Evolutionary conservation across 2,329 filamentous ascomycete species (phyloP).

Genomic region (Ophiosphaerella herpotricha): DNA sequence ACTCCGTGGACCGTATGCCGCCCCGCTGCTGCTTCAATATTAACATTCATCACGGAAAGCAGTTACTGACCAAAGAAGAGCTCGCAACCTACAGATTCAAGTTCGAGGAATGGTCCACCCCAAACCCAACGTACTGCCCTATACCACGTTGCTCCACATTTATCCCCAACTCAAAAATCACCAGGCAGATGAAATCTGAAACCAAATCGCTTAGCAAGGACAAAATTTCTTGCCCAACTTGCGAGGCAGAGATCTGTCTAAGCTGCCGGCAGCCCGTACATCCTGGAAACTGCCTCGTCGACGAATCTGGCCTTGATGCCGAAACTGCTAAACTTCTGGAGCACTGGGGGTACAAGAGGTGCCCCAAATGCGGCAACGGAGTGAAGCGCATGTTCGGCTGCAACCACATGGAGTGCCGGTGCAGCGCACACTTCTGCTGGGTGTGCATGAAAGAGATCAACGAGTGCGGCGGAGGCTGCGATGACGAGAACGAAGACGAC

Average conservation of each 20-base stretch:
- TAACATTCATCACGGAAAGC: slow-evolving; percentile 47
- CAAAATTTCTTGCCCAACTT: slow-evolving; percentile 50
- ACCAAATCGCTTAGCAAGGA: slow-evolving; percentile 10
- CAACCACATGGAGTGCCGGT: slow-evolving; percentile 54
- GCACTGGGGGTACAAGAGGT: slow-evolving; percentile 55
- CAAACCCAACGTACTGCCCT: slow-evolving; percentile 56
- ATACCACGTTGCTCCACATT: slow-evolving; percentile 55
- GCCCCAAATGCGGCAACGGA: slow-evolving; percentile 55
- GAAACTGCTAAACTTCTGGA: slow-evolving; percentile 46
- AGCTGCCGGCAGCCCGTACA: slow-evolving; percentile 52
- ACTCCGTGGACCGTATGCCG: slow-evolving; percentile 50
- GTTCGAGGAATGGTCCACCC: slow-evolving; percentile 55
- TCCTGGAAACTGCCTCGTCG: slow-evolving; percentile 40
- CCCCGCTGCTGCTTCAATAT: slow-evolving; percentile 53
- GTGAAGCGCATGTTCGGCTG: slow-evolving; percentile 57
- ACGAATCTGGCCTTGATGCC: slow-evolving; percentile 40
- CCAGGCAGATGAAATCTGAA: slow-evolving; percentile 10
- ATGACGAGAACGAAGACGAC: slow-evolving; percentile 28
- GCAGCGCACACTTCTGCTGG: slow-evolving; percentile 59
- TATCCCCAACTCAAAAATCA: slow-evolving; percentile 42
- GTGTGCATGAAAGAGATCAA: slow-evolving; percentile 45
- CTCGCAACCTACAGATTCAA: slow-evolving; percentile 46
- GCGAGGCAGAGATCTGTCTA: slow-evolving; percentile 49
- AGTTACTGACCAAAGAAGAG: slow-evolving; percentile 44
- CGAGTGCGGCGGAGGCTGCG: slow-evolving; percentile 33